Evolutionary conservation across 306 rosid species (phyloP), one percentile per base, ranked within the genome.

Genomic region (Vicia villosa): DNA sequence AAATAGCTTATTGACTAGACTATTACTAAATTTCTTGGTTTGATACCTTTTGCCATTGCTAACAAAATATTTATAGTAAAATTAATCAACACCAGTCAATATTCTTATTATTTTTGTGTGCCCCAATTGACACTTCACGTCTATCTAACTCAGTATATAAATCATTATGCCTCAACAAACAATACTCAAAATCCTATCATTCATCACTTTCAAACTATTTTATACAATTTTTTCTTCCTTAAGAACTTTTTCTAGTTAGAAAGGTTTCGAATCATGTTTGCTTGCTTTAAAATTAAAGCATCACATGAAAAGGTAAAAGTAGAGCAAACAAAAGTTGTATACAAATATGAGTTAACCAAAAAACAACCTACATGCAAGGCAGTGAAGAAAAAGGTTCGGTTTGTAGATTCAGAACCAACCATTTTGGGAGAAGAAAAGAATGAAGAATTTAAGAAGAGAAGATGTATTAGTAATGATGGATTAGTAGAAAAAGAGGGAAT

Each of bases 321-420:
- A 15, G 71, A 57, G 60, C 57, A 21, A 20, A 5, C 15, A 52
- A 11, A 52, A 50, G 6, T 17, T 49, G 59, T 85, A 22, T 81
- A 71, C 1, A 30, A 5, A 30, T 32, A 32, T 12, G 90, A 85
- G 66, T 61, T 79, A 64, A 64, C 52, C 3, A 80, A 79, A 68
- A 80, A 67, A 52, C 20, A 66, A 41, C 9, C 71, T 5, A 64
- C 74, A 40, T 76, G 30, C 52, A 77, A 60, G 74, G 2, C 21
- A 15, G 66, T 73, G 73, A 80, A 81, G 69, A 70, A 60, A 42
- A 78, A 24, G 3, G 81, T 71, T 2, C 21, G 68, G 47, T 70
- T 76, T 55, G 81, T 68, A 2, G 73, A 58, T 17, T 71, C 85
- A 40, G 78, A 85, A 45, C 76, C 86, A 3, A 79, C 76, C 38